Percentiles rank a stretch among this genome's conserved stretches.
Evolutionary conservation across 768 basidiomycete genomes (phyloP).

Genomic region (Leccinellum rugosiceps): DNA sequence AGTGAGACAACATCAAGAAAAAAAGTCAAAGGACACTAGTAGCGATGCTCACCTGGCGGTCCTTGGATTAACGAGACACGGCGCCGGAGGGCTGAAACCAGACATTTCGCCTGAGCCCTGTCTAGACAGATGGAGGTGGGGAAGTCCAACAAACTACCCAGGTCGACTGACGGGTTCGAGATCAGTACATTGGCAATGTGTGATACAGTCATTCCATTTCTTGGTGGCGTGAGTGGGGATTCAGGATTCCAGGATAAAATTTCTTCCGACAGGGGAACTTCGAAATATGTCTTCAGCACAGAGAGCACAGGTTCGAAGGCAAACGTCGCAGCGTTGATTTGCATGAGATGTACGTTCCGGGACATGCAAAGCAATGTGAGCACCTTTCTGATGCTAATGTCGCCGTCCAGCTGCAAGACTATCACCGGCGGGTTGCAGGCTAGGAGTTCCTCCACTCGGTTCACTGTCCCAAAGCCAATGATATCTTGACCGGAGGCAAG

Average conservation of each 20-base stretch:
- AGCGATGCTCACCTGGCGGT: slow-evolving; percentile 51
- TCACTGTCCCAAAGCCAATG: slow-evolving; percentile 53
- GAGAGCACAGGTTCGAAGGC: slow-evolving; percentile 61
- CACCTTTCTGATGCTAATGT: slow-evolving; percentile 32
- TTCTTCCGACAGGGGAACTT: slow-evolving; percentile 47
- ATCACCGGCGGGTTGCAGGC: slow-evolving; percentile 46
- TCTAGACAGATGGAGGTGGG: slow-evolving; percentile 46
- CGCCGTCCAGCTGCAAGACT: slow-evolving; percentile 51
- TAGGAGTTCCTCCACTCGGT: slow-evolving; percentile 54
- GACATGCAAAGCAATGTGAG: slow-evolving; percentile 37
- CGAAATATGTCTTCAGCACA: slow-evolving; percentile 37
- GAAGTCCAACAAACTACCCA: slow-evolving; percentile 36
- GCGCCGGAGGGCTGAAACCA: slow-evolving; percentile 52
- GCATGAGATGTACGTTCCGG: slow-evolving; percentile 42
- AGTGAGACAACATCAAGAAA: background rate
- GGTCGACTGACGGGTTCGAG: slow-evolving; percentile 35
- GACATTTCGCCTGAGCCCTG: slow-evolving; percentile 41
- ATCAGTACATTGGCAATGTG: slow-evolving; percentile 22
- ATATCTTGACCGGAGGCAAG: slow-evolving; percentile 47
- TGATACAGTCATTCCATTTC: slow-evolving; percentile 1
- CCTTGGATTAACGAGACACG: slow-evolving; percentile 64
- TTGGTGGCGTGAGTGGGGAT: background rate
- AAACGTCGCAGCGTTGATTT: slow-evolving; percentile 58
- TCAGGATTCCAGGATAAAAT: slow-evolving; percentile 50
- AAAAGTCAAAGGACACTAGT: background rate